Base-by-base conservation (phyloP, 345 rosid genomes). In the Passiflora organensis region DNA sequence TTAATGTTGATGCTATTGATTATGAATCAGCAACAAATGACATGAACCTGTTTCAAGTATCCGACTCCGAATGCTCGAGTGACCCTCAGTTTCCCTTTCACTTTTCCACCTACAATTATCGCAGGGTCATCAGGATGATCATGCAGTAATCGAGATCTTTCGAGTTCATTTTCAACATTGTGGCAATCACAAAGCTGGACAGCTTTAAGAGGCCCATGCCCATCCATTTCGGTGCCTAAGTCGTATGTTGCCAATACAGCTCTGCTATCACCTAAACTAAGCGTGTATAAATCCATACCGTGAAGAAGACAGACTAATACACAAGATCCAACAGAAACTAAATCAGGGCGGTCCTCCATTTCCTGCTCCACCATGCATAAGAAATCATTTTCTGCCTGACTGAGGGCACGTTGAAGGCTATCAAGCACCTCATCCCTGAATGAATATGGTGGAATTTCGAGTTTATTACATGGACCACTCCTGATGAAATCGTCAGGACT, bases 61-160 rank as follows among this genome's bases (percentile, higher is more conserved):
- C 96, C 95, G 55, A 89, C 99, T 64, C 99, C 96, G 14, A 86
- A 55, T 51, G 96, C 99, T 64, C 96, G 91, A 34, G 99, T 86
- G 60, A 93, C 96, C 76, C 81, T 89, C 69, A 93, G 69, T 66
- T 89, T 93, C 47, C 99, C 96, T 79, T 89, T 93, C 66, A 93
- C 83, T 76, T 80, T 86, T 43, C 96, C 96, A 13, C 75, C 80
- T 14, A 77, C 66, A 63, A 93, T 64, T 11, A 82, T 63, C 48
- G 63, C 72, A 0, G 94, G 82, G 68, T 93, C 99, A 74, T 86
- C 94, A 32, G 87, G 91, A 73, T 93, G 99, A n/a, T 86, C 95
- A 47, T 48, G 44, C 43, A 84, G 42, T 28, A 93, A 59, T 60
- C 77, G 75, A 65, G 69, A 72, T 74, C 73, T 80, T 69, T 93